Conservation (phyloP, 768 basidiomycete genomes). For the Leccinum variicolor region DNA sequence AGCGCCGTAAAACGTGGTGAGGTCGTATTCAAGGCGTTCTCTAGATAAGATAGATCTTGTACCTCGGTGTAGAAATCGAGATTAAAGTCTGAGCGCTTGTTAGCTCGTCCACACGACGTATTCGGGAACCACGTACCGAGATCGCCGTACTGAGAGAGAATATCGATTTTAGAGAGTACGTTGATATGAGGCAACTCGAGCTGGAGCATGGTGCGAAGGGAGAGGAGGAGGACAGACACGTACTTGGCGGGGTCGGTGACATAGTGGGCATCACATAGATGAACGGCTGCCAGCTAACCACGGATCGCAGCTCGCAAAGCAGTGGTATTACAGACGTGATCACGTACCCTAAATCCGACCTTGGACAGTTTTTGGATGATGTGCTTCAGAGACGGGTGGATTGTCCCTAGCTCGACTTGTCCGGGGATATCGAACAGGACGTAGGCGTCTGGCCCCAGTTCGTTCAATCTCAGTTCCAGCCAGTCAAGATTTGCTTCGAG, state of each 20-base stretch:
- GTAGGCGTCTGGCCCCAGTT: conserved; percentile 72
- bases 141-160: conserved; percentile 87
- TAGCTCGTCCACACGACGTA: not conserved
- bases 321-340: conserved; percentile 9
- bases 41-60: conserved; percentile 88
- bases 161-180: conserved; percentile 92
- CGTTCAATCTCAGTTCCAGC: conserved; percentile 66
- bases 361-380: conserved; percentile 72
- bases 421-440: conserved; percentile 95
- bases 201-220: conserved; percentile 96
- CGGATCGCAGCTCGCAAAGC: not conserved
- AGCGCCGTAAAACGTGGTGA: conserved; percentile 72
- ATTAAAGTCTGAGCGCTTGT: conserved; percentile 73
- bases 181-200: conserved; percentile 98
- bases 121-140: conserved; percentile 55
- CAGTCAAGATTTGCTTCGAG: conserved; percentile 93
- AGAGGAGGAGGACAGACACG: conserved; percentile 86
- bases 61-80: conserved; percentile 98
- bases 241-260: conserved; percentile 96
- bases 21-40: conserved; percentile 62
- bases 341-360: conserved; percentile 78
- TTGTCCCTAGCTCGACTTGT: conserved; percentile 96
- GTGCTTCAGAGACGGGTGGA: conserved; percentile 84
- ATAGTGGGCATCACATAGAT: conserved; percentile 96
- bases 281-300: conserved; percentile 82